Percentiles rank a stretch among this genome's conserved stretches.
These are phyloP conservation scores for Solanum chiquidenum DNA, from an alignment of 257 asterid species.

Conservation along the genomic window DNA sequence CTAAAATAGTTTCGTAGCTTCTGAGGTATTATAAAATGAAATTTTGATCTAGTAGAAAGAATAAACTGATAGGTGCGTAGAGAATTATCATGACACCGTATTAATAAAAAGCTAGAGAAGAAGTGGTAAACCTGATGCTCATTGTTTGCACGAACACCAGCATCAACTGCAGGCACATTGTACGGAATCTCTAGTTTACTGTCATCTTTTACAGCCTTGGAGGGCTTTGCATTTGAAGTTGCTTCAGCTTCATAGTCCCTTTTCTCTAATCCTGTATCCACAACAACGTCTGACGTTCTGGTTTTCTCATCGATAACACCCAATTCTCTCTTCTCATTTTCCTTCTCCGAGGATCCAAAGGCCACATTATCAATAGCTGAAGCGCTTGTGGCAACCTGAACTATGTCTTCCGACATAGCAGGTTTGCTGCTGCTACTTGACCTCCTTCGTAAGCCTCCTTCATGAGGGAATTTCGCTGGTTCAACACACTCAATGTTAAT, in stretches of 20 bases:
- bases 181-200: constrained; percentile 11
- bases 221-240: constrained; percentile 8
- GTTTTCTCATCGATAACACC: constrained; percentile 2
- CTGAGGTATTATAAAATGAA: background rate
- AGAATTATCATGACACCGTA: background rate
- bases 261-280: constrained; percentile 6
- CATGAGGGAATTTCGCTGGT: background rate
- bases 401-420: background rate
- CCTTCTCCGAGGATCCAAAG: constrained; percentile 4
- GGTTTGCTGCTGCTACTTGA: constrained; percentile 13
- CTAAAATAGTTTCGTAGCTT: background rate
- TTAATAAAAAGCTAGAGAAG: background rate
- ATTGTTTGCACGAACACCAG: constrained; percentile 3
- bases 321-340: constrained; percentile 15
- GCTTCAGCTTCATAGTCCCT: constrained; percentile 5
- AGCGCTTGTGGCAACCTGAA: background rate
- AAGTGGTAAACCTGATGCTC: constrained; percentile 8
- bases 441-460: constrained; percentile 28
- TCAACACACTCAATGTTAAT: background rate
- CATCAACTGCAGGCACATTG: constrained; percentile 12
- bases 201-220: constrained; percentile 10
- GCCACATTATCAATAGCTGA: background rate
- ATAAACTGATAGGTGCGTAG: background rate
- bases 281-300: background rate
- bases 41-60: background rate